phyloP scores from a whole-genome alignment of 768 basidiomycete species.

The Multifurca ochricompacta region DNA sequence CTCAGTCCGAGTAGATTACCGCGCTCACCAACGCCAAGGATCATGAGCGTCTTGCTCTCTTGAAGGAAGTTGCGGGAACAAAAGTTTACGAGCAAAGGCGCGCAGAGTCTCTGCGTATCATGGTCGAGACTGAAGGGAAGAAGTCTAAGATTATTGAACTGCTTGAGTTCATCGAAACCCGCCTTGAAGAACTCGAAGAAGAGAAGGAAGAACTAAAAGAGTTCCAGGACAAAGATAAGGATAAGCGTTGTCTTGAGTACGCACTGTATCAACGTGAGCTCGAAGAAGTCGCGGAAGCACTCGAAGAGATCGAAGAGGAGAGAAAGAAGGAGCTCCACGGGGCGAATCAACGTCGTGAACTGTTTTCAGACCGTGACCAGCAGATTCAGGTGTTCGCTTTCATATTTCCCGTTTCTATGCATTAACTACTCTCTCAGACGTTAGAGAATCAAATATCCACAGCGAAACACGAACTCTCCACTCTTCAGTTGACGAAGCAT shows the following conservation, averaged over 20 bases:
- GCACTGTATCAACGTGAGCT: constrained; percentile 88
- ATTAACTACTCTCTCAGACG: constrained; percentile 36
- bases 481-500: constrained; percentile 57
- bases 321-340: constrained; percentile 74
- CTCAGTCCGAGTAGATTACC: constrained; percentile 60
- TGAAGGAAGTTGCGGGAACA: constrained; percentile 98
- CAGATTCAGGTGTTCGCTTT: constrained; percentile 60
- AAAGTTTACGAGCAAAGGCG: constrained; percentile 96
- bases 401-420: not conserved
- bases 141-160: constrained; percentile 86
- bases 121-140: constrained; percentile 94
- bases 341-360: constrained; percentile 73
- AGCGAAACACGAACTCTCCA: constrained; percentile 62
- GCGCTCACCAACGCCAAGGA: constrained; percentile 96
- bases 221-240: constrained; percentile 93
- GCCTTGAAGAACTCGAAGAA: constrained; percentile 87
- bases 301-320: constrained; percentile 84
- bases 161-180: constrained; percentile 83
- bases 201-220: constrained; percentile 98
- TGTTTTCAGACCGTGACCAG: constrained; percentile 77
- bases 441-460: constrained; percentile 68
- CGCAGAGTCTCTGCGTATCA: constrained; percentile 87
- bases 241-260: constrained; percentile 90
- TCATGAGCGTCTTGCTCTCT: constrained; percentile 81
- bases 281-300: constrained; percentile 75